Evolutionary conservation across 768 basidiomycete species (phyloP).

Genomic region (Macrolepiota dolichaula): DNA sequence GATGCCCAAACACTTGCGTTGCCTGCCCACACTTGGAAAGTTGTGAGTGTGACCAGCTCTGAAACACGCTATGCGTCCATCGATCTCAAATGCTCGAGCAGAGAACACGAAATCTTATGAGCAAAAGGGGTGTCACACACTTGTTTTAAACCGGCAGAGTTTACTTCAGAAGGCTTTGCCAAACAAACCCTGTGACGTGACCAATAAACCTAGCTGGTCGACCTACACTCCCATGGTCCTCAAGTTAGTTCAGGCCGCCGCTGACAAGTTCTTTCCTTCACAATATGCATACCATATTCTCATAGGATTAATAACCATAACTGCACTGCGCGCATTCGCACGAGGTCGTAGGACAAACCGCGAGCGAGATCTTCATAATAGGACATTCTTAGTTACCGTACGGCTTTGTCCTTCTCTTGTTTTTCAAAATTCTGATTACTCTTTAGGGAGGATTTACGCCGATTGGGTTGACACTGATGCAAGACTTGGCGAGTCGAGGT

Average conservation of each 20-base stretch:
- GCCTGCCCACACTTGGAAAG: too few species aligned
- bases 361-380: constrained; percentile 73
- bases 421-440: constrained; percentile 7
- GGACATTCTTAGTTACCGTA: constrained; percentile 71
- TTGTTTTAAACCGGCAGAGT: too few species aligned
- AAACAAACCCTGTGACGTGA: not conserved
- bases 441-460: constrained; percentile 73
- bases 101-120: too few species aligned
- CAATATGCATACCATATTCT: constrained; percentile 55
- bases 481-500: constrained; percentile 66
- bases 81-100: too few species aligned
- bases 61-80: too few species aligned
- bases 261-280: constrained; percentile 36
- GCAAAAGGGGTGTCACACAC: too few species aligned
- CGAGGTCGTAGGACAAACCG: constrained; percentile 70
- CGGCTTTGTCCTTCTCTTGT: not conserved
- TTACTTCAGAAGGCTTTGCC: not conserved
- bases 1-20: too few species aligned
- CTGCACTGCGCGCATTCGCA: constrained; percentile 54
- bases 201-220: not conserved
- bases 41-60: too few species aligned
- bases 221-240: constrained; percentile 1
- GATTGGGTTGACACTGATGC: constrained; percentile 63
- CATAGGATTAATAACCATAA: constrained; percentile 38
- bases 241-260: not conserved